phyloP scores from a whole-genome alignment of 2,329 filamentous ascomycete species.

The Aplosporella prunicola region DNA sequence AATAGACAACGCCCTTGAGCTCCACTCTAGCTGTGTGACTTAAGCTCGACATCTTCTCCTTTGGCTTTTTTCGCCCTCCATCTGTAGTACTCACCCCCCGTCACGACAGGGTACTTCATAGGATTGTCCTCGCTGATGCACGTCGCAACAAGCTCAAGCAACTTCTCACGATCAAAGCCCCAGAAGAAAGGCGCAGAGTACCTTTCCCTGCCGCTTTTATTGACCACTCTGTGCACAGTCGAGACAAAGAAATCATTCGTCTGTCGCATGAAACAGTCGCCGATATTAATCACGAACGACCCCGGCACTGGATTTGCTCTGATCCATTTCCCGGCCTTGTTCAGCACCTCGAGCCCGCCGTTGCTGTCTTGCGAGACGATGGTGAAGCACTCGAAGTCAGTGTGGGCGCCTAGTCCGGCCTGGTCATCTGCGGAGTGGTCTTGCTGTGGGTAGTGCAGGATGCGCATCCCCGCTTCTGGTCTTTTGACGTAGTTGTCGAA shows the following conservation, averaged over 20 bases:
- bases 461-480: slow-evolving; percentile 34
- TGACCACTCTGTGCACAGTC: slow-evolving; percentile 34
- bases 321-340: slow-evolving; percentile 33
- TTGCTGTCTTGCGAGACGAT: slow-evolving; percentile 23
- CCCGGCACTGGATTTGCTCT: slow-evolving; percentile 26
- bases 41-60: neutral
- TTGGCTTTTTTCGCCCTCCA: slow-evolving; percentile 11
- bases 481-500: slow-evolving; percentile 31
- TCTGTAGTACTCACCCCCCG: slow-evolving; percentile 25
- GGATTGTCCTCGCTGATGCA: slow-evolving; percentile 24
- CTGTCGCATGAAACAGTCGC: slow-evolving; percentile 32
- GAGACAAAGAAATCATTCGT: slow-evolving; percentile 32
- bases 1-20: too few relatives aligned
- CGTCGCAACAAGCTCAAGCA: slow-evolving; percentile 24
- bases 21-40: too few relatives aligned
- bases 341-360: slow-evolving; percentile 30
- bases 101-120: slow-evolving; percentile 27
- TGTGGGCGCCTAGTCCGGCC: slow-evolving; percentile 33
- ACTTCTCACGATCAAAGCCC: slow-evolving; percentile 21
- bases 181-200: slow-evolving; percentile 36
- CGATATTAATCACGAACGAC: slow-evolving; percentile 35
- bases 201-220: slow-evolving; percentile 28
- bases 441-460: slow-evolving; percentile 34
- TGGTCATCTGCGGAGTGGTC: slow-evolving; percentile 19
- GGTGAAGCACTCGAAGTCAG: slow-evolving; percentile 36